These are phyloP conservation scores for Eucalyptus polybractea DNA, from an alignment of 345 rosid species.

Conservation along the genomic window DNA sequence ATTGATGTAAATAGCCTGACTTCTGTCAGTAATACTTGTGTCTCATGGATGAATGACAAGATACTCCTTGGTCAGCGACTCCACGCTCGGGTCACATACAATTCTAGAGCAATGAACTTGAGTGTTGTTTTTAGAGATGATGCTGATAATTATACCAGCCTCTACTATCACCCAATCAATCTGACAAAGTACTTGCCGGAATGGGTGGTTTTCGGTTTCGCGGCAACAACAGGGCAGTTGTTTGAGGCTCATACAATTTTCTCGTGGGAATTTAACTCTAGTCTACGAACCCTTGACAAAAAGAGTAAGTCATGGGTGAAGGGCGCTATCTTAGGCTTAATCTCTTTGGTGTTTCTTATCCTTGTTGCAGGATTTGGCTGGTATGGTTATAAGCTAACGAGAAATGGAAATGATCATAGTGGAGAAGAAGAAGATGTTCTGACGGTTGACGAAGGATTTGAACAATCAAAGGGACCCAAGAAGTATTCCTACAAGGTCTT, in stretches of 20 bases:
- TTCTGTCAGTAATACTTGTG: background rate
- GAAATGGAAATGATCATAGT: too few species aligned
- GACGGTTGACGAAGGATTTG: too few species aligned
- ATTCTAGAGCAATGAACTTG: background rate
- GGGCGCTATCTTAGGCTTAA: too few species aligned
- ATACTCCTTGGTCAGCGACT: background rate
- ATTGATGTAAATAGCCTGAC: accelerated
- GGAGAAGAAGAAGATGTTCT: too few species aligned
- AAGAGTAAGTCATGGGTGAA: too few species aligned
- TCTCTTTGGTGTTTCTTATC: too few species aligned
- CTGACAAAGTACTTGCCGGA: background rate
- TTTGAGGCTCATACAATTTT: background rate
- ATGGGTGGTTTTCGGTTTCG: background rate
- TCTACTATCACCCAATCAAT: background rate
- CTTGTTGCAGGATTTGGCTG: too few species aligned
- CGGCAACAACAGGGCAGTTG: background rate
- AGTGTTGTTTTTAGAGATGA: background rate
- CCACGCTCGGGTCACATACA: background rate
- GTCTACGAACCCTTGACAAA: background rate
- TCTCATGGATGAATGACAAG: background rate
- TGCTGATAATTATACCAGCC: background rate
- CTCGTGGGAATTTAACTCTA: background rate
- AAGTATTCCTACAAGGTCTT: too few species aligned
- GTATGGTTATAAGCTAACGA: too few species aligned
- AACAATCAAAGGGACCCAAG: too few species aligned